Conservation (phyloP, 345 rosid genomes). For the Eutrema japonicum region DNA sequence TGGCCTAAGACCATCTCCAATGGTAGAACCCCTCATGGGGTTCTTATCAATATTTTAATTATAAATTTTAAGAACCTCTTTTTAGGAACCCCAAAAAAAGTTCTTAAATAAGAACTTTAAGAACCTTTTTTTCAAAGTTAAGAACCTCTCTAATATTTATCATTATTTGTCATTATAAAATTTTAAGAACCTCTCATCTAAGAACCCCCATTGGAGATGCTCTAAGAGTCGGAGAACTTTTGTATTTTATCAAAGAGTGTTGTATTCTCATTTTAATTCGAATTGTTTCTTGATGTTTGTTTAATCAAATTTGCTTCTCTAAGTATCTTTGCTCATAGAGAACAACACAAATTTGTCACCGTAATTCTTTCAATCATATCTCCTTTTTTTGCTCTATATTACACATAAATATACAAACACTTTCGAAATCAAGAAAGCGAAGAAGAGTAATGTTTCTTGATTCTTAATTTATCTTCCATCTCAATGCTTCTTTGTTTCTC, state of each 20-base stretch:
- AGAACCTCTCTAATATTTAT: no score
- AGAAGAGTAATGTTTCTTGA: constrained; percentile 23
- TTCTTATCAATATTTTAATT: no score
- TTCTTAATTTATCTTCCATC: constrained; percentile 33
- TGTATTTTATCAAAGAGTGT: neutral
- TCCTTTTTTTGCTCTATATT: constrained; percentile 12
- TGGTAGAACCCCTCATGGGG: no score
- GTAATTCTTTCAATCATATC: neutral
- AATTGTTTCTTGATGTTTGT: neutral
- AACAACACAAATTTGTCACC: neutral
- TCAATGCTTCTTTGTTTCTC: constrained; percentile 71
- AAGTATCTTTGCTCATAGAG: neutral
- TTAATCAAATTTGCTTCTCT: neutral
- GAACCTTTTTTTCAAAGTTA: no score
- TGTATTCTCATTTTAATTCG: neutral
- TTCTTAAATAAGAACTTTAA: no score
- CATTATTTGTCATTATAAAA: no score
- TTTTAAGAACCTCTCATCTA: no score
- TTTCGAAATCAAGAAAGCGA: constrained; percentile 19
- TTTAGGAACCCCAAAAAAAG: no score
- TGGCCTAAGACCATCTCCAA: no score
- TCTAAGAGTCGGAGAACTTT: neutral
- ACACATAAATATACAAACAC: constrained; percentile 27
- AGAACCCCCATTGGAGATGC: no score
- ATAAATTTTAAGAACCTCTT: no score